These are phyloP conservation scores for Colletotrichum gigasporum DNA, from an alignment of 2,329 filamentous ascomycete genomes.

Conservation along the genomic window DNA sequence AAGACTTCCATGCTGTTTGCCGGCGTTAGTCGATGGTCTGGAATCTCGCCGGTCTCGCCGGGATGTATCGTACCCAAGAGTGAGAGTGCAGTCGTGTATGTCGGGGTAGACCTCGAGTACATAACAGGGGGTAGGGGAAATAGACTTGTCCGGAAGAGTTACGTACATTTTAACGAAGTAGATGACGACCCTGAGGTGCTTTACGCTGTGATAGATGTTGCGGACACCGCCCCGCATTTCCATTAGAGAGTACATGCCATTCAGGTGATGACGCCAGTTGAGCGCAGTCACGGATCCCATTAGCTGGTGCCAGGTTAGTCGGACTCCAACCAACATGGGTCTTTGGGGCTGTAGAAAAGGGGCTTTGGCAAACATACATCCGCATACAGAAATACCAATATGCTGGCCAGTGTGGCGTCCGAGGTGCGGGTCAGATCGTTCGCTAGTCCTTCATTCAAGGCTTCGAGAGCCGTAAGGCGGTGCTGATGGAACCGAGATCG, in stretches of 20 bases:
- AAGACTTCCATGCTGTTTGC: conserved; percentile 41
- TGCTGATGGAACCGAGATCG: conserved; percentile 40
- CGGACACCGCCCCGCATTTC: conserved; percentile 26
- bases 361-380: not conserved
- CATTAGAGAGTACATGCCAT: conserved; percentile 30
- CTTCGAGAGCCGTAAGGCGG: conserved; percentile 41
- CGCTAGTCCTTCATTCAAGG: conserved; percentile 39
- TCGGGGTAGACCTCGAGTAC: too few species aligned
- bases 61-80: too few species aligned
- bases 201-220: not conserved
- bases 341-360: too few species aligned
- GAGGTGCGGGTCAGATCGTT: conserved; percentile 29
- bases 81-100: too few species aligned
- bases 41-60: too few species aligned
- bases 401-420: not conserved
- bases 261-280: conserved; percentile 46
- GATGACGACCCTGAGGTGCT: not conserved
- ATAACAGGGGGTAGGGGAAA: too few species aligned
- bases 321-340: accelerated
- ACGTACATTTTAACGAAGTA: conserved; percentile 21
- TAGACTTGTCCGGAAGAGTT: too few species aligned
- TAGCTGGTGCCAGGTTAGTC: not conserved
- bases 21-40: too few species aligned
- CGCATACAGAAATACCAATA: conserved; percentile 19
- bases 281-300: conserved; percentile 41